Evolutionary conservation across 352 stramenopile genomes (phyloP).

Genomic region (Pythium graminicola): DNA sequence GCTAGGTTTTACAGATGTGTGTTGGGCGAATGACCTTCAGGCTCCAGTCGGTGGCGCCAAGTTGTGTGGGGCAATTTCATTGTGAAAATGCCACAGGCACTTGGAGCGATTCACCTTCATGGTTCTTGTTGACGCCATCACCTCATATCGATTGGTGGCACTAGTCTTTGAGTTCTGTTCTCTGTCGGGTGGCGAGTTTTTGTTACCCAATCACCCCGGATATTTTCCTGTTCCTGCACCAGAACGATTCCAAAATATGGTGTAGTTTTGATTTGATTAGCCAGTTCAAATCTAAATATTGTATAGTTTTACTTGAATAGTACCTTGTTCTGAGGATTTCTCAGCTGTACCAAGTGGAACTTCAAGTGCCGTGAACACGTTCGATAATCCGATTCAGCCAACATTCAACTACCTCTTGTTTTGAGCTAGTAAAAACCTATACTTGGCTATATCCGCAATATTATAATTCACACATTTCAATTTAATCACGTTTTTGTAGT

Average conservation of each 20-base stretch:
- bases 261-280: not conserved
- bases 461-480: no score
- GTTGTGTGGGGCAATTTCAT: not conserved
- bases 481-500: no score
- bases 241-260: not conserved
- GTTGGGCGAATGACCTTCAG: not conserved
- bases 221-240: conserved; percentile 1
- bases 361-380: not conserved
- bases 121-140: not conserved
- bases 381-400: not conserved
- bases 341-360: not conserved
- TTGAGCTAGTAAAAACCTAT: not conserved
- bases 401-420: not conserved
- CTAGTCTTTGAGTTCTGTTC: conserved; percentile 1
- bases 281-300: no score
- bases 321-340: not conserved
- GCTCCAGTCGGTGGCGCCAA: not conserved
- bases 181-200: not conserved
- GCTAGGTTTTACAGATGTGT: not conserved
- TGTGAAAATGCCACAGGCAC: no score
- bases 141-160: not conserved
- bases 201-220: not conserved
- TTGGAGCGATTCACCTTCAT: no score
- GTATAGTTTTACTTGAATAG: no score
- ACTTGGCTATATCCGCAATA: not conserved